Base-by-base conservation (phyloP, 2,329 filamentous ascomycete species). In the Amauroascus niger region DNA sequence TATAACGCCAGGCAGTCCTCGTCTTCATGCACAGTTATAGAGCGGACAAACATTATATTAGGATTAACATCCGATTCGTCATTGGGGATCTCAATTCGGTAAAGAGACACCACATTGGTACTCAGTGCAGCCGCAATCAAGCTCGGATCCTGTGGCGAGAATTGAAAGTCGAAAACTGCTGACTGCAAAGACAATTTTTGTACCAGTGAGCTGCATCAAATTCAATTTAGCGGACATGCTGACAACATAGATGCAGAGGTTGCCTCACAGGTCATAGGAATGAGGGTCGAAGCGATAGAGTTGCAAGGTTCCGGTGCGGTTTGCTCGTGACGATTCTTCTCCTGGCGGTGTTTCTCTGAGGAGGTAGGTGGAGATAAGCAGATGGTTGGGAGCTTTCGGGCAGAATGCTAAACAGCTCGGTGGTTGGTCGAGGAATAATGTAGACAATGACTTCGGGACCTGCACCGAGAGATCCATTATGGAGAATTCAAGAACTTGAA, bases 341-440 rank as follows among this genome's bases (percentile, higher is more conserved):
- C 59, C 61, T 44, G 65, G 64, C 18, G n/a, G n/a, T n/a, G 58
- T 61, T 54, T 71, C 64, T 22, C 64, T 65, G 32, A 95, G 76
- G 58, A 85, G 80, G 69, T 96, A 96, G 1, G 90, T 95, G 37
- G 90, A 91, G 46, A 95, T 79, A 0, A 94, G 75, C 60, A 95
- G 83, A 63, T 84, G 80, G 0, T 81, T 71, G 0, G 80, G 79
- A 55, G 81, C 56, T 8, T 61, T 58, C 2, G 67, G 69, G 43
- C 69, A 72, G 52, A 73, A 74, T 57, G 72, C 68, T 1, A 74
- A 64, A 55, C 72, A 74, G 58, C 71, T 74, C 2, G 72, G 71
- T 13, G 71, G 72, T 53, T 71, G 66, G 52, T 74, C 68, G 6
- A 72, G 62, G 49, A 67, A 69, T 30, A 67, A 58, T 2, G 69